These are phyloP conservation scores for Coemansia sp. DNA, from an alignment of 192 early-diverging fungal species.

Conservation along the genomic window DNA sequence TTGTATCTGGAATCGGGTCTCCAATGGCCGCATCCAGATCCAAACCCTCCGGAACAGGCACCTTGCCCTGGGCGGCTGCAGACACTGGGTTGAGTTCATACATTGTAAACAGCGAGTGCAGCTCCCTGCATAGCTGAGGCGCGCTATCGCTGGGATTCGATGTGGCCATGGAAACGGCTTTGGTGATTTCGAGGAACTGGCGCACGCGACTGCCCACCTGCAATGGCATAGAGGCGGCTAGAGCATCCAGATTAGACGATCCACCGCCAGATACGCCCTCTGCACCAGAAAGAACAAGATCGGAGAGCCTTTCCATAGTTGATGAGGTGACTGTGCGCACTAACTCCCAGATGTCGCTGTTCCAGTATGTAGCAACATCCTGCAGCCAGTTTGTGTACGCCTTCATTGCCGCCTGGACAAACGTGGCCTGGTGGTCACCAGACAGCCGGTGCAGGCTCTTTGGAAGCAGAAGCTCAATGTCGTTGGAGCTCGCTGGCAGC, in stretches of 20 bases:
- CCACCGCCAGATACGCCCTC: neutral
- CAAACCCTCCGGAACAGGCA: conserved; percentile 81
- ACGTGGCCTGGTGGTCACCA: conserved; percentile 26
- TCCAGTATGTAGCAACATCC: conserved; percentile 44
- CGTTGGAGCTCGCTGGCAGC: conserved; percentile 49
- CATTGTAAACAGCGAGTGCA: conserved; percentile 65
- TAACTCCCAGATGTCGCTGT: conserved; percentile 34
- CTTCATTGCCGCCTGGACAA: conserved; percentile 46
- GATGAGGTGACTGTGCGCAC: conserved; percentile 24
- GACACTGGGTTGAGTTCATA: conserved; percentile 91
- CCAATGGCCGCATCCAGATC: conserved; percentile 81
- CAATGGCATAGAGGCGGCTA: conserved; percentile 66
- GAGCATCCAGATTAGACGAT: conserved; percentile 4
- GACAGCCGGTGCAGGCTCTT: conserved; percentile 46
- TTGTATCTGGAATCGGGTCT: conserved; percentile 64
- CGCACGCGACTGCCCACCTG: conserved; percentile 55
- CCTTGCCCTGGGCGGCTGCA: conserved; percentile 82
- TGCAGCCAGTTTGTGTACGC: conserved; percentile 46
- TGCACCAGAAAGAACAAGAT: conserved; percentile 1
- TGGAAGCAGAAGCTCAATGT: conserved; percentile 67
- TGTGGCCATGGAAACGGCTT: conserved; percentile 29
- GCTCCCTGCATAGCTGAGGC: conserved; percentile 53
- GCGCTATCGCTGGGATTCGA: conserved; percentile 35
- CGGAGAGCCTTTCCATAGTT: conserved; percentile 20
- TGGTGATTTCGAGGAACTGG: conserved; percentile 31